These are phyloP conservation scores for Trichophyton benhamiae DNA, from an alignment of 2,329 filamentous ascomycete species.

Conservation along the genomic window DNA sequence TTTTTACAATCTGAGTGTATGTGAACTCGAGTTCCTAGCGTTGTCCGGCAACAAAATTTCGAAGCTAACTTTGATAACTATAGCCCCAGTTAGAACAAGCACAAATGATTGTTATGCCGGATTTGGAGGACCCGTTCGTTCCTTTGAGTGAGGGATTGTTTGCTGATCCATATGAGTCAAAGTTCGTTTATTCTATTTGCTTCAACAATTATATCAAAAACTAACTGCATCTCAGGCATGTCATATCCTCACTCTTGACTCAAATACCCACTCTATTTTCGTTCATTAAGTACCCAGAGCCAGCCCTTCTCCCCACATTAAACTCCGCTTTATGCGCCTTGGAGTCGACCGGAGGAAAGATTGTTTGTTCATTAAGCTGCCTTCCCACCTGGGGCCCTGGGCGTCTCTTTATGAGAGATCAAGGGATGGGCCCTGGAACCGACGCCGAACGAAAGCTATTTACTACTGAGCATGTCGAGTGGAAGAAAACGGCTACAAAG, in stretches of 20 bases:
- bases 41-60: conserved; percentile 6
- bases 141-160: conserved; percentile 85
- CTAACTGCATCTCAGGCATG: conserved; percentile 38
- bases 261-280: conserved; percentile 78
- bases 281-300: conserved; percentile 77
- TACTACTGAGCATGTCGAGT: conserved; percentile 76
- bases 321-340: conserved; percentile 76
- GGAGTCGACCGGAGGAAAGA: conserved; percentile 78
- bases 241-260: conserved; percentile 77
- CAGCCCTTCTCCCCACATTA: conserved; percentile 70
- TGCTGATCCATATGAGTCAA: conserved; percentile 85
- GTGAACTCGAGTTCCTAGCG: conserved; percentile 24
- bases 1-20: conserved; percentile 86
- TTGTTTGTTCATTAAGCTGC: conserved; percentile 75
- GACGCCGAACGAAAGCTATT: conserved; percentile 89
- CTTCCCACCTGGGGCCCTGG: conserved; percentile 87
- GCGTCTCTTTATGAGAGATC: conserved; percentile 71
- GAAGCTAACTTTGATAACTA: conserved; percentile 16
- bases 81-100: conserved; percentile 68
- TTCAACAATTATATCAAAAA: conserved; percentile 1
- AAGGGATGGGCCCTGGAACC: conserved; percentile 70
- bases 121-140: conserved; percentile 91
- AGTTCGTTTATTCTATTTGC: conserved; percentile 32
- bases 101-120: conserved; percentile 98
- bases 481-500: conserved; percentile 74